Percentiles rank a stretch among this genome's conserved stretches.
phyloP scores from a whole-genome alignment of 805 yeast genomes.

The Cyberlindnera maritima region DNA sequence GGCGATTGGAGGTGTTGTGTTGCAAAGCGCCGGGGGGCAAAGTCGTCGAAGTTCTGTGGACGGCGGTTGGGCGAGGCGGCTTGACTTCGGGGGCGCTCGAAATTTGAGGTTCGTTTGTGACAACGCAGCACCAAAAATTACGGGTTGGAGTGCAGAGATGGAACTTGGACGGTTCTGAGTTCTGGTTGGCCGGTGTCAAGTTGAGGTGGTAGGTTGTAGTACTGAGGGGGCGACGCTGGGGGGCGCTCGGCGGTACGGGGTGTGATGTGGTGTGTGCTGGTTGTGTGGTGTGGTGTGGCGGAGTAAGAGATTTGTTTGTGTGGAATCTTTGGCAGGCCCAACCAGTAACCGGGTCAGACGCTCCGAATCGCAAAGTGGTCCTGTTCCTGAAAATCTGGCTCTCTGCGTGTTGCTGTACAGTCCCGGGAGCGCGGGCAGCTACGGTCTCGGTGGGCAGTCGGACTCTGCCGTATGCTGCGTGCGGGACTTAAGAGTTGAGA shows the following conservation, averaged over 20 bases:
- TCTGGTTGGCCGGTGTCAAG: neutral
- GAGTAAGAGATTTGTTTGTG: neutral
- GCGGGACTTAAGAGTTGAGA: neutral
- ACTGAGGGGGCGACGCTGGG: neutral
- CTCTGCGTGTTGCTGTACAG: conserved; percentile 15
- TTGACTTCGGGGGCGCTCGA: neutral
- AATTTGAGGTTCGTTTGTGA: conserved; percentile 6
- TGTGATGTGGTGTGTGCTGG: neutral
- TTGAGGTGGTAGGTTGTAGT: no score
- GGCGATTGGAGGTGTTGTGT: neutral
- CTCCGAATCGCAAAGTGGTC: conserved; percentile 7
- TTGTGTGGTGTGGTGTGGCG: neutral
- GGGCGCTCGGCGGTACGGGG: neutral
- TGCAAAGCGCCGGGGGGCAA: neutral
- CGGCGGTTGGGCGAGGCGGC: neutral
- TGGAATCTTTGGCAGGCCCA: neutral
- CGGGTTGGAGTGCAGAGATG: conserved; percentile 8
- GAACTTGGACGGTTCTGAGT: neutral
- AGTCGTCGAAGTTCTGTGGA: neutral
- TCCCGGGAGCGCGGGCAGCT: conserved; percentile 13
- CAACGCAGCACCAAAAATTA: conserved; percentile 8
- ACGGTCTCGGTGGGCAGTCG: neutral
- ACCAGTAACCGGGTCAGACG: neutral
- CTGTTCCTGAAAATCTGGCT: conserved; percentile 17
- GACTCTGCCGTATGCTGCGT: neutral